Evolutionary conservation across 2,329 filamentous ascomycete species (phyloP), one percentile per base, ranked within the genome.

Genomic region (Arthrobotrys sinensis): DNA sequence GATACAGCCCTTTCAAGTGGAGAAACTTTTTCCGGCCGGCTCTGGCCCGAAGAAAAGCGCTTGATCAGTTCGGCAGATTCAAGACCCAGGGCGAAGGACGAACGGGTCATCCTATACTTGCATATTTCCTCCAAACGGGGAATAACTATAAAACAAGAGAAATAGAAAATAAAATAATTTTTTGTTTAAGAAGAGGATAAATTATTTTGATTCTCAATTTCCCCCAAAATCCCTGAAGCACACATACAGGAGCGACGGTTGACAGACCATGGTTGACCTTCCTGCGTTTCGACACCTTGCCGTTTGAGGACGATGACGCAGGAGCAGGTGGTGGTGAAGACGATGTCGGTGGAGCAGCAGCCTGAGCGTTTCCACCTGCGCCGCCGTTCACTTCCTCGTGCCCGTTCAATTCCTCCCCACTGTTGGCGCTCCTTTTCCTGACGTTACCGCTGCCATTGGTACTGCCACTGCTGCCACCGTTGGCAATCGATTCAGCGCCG

Each of bases 241-340:
- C 73, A 78, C 75, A 78, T 78, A 78, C 77, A 71, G 64, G 64
- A 64, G 70, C 62, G 55, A 76, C 67, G 63, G 50, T 79, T 76
- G 70, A 85, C 90, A 86, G 89, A 94, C 92, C 92, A 86, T 95
- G 92, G 87, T 94, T 94, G 82, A 95, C 92, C 87, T 95, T 95
- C 87, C 92, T 91, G 86, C 92, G 89, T 88, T 94, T 94, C 87
- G 63, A 65, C 43, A 78, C 75, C 63, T 72, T 78, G 57, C 75
- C 67, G 52, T 93, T 94, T 60, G 91, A 90, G 84, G 90, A 92
- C 45, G 69, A 76, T 70, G 76, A 70, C 69, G 79, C 57, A 73
- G 81, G 60, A 62, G 82, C 80, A 78, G 82, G 73, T 50, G 83
- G 82, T 78, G 83, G 82, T 78, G 81, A 81, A 68, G 81, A 80